Percentiles rank a stretch among this genome's conserved stretches.
Evolutionary conservation across 1,284 basidiomycete species (phyloP).

Genomic region (Heliocybe sulcata): DNA sequence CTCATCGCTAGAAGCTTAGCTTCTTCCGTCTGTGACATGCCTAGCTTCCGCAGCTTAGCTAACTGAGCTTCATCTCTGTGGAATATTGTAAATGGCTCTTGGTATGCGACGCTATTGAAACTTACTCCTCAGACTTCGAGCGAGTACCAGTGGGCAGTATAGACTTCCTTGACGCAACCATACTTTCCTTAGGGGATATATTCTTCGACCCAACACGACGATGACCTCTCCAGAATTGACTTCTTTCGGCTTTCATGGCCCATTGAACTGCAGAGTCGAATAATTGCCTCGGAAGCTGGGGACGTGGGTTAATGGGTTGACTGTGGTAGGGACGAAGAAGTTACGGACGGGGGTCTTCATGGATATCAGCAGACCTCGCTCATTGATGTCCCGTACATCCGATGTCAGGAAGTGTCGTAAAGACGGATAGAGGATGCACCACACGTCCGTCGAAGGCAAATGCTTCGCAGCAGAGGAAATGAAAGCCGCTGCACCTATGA

Average conservation of each 20-base stretch:
- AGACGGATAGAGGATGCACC: slow-evolving; percentile 95
- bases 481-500: slow-evolving; percentile 75
- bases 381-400: slow-evolving; percentile 77
- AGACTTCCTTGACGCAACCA: slow-evolving; percentile 51
- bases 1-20: slow-evolving; percentile 78
- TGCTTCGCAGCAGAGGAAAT: slow-evolving; percentile 80
- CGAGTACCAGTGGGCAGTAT: slow-evolving; percentile 30
- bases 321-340: neutral
- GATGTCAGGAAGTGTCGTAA: slow-evolving; percentile 81
- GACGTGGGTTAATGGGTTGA: neutral
- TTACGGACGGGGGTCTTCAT: slow-evolving; percentile 67
- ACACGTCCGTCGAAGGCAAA: slow-evolving; percentile 80
- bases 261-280: slow-evolving; percentile 84
- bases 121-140: slow-evolving; percentile 71
- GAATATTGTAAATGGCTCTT: slow-evolving; percentile 5
- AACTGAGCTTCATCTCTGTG: slow-evolving; percentile 71
- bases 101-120: slow-evolving; percentile 5
- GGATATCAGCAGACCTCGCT: slow-evolving; percentile 64
- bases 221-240: slow-evolving; percentile 68
- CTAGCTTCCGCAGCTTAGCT: slow-evolving; percentile 69
- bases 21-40: slow-evolving; percentile 77
- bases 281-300: slow-evolving; percentile 69
- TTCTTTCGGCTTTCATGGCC: slow-evolving; percentile 77
- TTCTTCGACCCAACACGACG: slow-evolving; percentile 38
- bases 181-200: slow-evolving; percentile 64